Percentiles rank a stretch among this genome's conserved stretches.
These are phyloP conservation scores for Tricholoma flavovirens DNA, from an alignment of 768 basidiomycete genomes.

Conservation along the genomic window DNA sequence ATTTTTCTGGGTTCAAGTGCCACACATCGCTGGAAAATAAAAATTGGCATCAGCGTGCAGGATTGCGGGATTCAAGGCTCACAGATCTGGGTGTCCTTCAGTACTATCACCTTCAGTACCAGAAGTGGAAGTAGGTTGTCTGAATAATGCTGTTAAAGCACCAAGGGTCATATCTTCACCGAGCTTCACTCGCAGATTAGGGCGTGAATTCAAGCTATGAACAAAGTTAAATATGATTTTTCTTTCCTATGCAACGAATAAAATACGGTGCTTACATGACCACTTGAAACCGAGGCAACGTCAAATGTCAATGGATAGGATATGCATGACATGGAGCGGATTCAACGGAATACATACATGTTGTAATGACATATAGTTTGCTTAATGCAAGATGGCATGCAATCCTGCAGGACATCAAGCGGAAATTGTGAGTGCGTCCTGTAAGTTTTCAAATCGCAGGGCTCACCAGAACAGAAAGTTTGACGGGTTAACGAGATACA, in stretches of 20 bases:
- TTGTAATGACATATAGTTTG: constrained; percentile 5
- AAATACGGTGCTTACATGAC: not conserved
- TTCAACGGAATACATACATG: not conserved
- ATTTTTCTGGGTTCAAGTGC: too few relatives aligned
- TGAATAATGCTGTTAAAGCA: not conserved
- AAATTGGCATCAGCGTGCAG: too few relatives aligned
- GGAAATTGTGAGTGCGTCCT: too few relatives aligned
- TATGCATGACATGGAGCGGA: too few relatives aligned
- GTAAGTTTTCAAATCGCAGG: not conserved
- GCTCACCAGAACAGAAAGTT: constrained; percentile 4
- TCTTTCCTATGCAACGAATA: not conserved
- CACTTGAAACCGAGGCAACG: not conserved
- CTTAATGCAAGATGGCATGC: not conserved
- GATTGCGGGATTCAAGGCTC: too few relatives aligned
- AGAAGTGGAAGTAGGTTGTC: too few relatives aligned
- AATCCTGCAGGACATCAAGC: not conserved
- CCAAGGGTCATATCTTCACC: not conserved
- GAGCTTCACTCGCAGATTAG: too few relatives aligned
- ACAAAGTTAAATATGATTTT: too few relatives aligned
- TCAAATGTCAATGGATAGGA: too few relatives aligned
- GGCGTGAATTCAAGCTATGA: not conserved
- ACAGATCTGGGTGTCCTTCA: too few relatives aligned
- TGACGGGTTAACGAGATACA: not conserved
- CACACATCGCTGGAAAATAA: too few relatives aligned
- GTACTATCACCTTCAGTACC: too few relatives aligned